Percentiles rank a stretch among this genome's conserved stretches.
Conservation (phyloP, 2,329 filamentous ascomycete genomes). For the Trichoderma sp. region DNA sequence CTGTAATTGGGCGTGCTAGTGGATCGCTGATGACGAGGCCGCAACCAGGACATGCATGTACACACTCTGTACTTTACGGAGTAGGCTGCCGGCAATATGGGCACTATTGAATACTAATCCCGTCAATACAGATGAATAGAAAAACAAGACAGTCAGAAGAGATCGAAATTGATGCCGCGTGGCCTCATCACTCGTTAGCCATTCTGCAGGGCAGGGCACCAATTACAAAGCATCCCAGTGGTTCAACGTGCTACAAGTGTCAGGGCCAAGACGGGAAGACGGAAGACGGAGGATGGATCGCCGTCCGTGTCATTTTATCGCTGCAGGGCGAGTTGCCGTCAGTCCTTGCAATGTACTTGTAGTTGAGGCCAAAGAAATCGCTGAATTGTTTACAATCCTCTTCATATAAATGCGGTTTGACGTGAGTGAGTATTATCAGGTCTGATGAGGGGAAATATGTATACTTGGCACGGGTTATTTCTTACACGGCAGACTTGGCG, state of each 20-base stretch:
- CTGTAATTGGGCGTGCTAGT: slow-evolving; percentile 12
- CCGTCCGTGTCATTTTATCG: not conserved
- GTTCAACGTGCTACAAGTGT: not conserved
- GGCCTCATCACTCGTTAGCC: not conserved
- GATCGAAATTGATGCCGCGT: not conserved
- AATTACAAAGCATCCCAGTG: not conserved
- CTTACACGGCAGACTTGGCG: not conserved
- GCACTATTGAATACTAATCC: not conserved
- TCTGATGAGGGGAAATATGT: not conserved
- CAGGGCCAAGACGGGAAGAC: not conserved
- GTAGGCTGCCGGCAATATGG: not conserved
- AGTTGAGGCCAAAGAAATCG: not conserved
- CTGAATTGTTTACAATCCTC: not conserved
- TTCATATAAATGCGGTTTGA: not conserved
- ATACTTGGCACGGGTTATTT: not conserved
- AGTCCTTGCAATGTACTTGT: not conserved
- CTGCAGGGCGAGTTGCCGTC: not conserved
- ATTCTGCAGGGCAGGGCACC: not conserved
- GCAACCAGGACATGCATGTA: not conserved
- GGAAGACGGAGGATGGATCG: not conserved
- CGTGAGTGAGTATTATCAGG: not conserved
- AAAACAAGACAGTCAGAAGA: not conserved
- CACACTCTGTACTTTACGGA: not conserved
- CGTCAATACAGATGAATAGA: not conserved
- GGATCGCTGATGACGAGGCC: slow-evolving; percentile 11